A percentile compares a stretch with the other conserved stretches of the same genome.
Conservation (phyloP, 192 early-diverging fungal genomes). For the Backusella mclennaniae region DNA sequence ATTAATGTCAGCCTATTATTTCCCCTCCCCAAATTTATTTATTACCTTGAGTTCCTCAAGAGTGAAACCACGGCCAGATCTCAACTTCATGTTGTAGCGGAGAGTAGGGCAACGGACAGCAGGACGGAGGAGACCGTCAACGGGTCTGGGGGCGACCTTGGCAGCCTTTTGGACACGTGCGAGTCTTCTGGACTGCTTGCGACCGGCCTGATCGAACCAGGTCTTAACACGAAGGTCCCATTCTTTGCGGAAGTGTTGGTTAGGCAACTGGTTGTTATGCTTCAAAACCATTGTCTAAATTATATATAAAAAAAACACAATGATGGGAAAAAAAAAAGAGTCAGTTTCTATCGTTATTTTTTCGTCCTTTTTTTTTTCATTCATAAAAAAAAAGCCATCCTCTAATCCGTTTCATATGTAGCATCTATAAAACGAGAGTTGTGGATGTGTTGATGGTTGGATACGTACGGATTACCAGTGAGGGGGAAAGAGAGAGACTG, state of each 20-base stretch:
- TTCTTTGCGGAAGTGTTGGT: conserved; percentile 97
- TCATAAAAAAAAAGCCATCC: neutral
- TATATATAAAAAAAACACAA: neutral
- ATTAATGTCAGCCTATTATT: neutral
- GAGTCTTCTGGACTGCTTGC: conserved; percentile 89
- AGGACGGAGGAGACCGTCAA: conserved; percentile 94
- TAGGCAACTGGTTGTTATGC: conserved; percentile 96
- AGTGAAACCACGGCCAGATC: conserved; percentile 97
- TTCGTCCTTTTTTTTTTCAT: neutral
- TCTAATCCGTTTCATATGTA: neutral
- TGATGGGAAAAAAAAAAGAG: neutral
- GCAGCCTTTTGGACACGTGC: conserved; percentile 94
- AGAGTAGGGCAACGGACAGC: conserved; percentile 95
- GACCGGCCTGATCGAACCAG: conserved; percentile 98
- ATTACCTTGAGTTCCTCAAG: conserved; percentile 96
- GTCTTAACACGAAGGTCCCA: conserved; percentile 96
- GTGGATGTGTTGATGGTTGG: neutral
- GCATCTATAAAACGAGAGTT: neutral
- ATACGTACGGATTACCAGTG: conserved; percentile 30
- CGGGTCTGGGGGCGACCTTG: conserved; percentile 92
- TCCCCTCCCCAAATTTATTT: neutral
- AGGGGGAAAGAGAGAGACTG: conserved; percentile 28
- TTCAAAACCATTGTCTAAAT: conserved; percentile 57
- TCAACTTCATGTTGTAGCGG: conserved; percentile 98
- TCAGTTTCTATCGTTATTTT: neutral